Evolutionary conservation across 2,329 filamentous ascomycete species (phyloP).

Genomic region (Corniculantispora saksenae): DNA sequence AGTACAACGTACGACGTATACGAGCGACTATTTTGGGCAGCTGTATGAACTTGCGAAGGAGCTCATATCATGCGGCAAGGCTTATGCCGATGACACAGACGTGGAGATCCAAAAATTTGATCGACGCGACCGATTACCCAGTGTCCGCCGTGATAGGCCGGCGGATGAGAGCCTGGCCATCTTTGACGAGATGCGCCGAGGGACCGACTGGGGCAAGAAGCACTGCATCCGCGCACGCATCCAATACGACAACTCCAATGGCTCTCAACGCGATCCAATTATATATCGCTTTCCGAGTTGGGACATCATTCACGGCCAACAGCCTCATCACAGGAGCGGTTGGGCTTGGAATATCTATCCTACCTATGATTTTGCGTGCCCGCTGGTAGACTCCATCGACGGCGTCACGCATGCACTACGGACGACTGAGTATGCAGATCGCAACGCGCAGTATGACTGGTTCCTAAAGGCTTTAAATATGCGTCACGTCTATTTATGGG

Average conservation of each 20-base stretch:
- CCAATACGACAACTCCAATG: conserved; percentile 88
- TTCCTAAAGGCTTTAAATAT: conserved; percentile 74
- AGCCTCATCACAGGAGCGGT: conserved; percentile 75
- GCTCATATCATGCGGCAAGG: conserved; percentile 83
- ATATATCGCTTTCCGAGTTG: conserved; percentile 67
- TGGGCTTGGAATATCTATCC: conserved; percentile 82
- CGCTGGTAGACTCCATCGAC: conserved; percentile 77
- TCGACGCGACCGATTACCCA: conserved; percentile 81
- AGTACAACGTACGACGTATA: conserved; percentile 61
- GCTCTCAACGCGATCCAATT: conserved; percentile 92
- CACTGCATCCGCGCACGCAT: conserved; percentile 97
- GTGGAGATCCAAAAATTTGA: conserved; percentile 79
- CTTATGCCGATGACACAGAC: conserved; percentile 92
- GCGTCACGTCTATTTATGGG: conserved; percentile 80
- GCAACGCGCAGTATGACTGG: conserved; percentile 86
- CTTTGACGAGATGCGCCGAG: conserved; percentile 92
- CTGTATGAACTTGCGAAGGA: conserved; percentile 81
- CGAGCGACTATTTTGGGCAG: conserved; percentile 92
- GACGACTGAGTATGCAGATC: conserved; percentile 85
- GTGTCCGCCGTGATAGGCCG: conserved; percentile 67
- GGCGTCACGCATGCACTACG: conserved; percentile 81
- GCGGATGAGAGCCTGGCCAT: conserved; percentile 82
- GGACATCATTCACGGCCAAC: conserved; percentile 65
- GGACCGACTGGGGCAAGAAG: conserved; percentile 72
- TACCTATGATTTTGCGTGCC: conserved; percentile 84